Base-by-base conservation (phyloP, 139 green algal species). In the Micractinium conductrix region DNA sequence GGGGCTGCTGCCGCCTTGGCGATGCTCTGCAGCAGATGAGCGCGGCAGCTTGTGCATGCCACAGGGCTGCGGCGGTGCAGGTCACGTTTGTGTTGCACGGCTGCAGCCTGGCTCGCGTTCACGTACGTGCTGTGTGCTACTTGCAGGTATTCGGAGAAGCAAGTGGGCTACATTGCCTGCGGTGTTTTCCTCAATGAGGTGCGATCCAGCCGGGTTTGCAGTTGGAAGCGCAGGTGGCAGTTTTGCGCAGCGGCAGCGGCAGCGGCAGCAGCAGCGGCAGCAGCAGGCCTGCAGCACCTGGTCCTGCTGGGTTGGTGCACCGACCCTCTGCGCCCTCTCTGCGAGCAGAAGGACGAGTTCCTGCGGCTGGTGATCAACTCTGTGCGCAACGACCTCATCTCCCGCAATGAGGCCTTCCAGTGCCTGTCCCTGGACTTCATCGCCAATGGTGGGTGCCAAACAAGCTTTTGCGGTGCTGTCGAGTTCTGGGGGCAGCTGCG, bases 291-390 rank as follows among this genome's bases (percentile, higher is more conserved):
- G 6, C 30, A 40, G 62, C 62, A 40, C 16, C 16, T 30, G 16
- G 5, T 26, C 19, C 55, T 33, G 55, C 55, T 70, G 38, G 58
- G 19, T 33, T 14, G 58, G 58, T 67, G 5, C 58, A 67, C 58
- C 21, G 19, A 67, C 48, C 48, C 16, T 10, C 48, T 24, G 10
- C 16, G 12, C 48, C 48, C 48, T 58, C 48, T 58, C 74, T 5
- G 0, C 33, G 0, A 89, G 84, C 92, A 98, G 95, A 95, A 95
- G 75, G 93, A 99, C 85, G 96, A 99, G 85, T 99, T 99, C 79
- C 83, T 99, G 38, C 92, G 97, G 6, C 92, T 99, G 30, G 91
- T 98, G 58, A 99, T 99, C 90, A 99, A 99, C 87, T 95, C 89
- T 35, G 94, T 99, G 42, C 92, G 95, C 28, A 96, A 96, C 75